Conservation (phyloP, 1,284 basidiomycete species). For the Phellopilus nigrolimitatus region DNA sequence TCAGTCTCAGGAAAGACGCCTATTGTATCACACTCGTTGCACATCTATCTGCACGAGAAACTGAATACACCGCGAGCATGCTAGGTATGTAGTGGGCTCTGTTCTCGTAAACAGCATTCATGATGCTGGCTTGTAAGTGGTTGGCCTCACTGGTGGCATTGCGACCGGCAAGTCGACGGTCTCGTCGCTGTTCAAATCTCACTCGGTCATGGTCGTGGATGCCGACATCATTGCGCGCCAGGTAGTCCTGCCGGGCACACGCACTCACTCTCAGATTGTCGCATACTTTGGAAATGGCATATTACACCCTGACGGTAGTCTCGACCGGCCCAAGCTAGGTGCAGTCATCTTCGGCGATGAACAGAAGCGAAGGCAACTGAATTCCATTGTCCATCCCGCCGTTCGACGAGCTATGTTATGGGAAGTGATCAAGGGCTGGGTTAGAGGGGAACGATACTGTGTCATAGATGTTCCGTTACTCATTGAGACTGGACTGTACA, state of each 20-base stretch:
- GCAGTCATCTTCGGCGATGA: constrained; percentile 81
- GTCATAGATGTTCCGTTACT: constrained; percentile 92
- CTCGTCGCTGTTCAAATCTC: constrained; percentile 64
- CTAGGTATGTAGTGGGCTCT: too few relatives aligned
- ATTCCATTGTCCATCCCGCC: constrained; percentile 87
- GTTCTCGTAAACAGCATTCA: too few relatives aligned
- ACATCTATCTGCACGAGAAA: too few relatives aligned
- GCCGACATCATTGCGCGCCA: constrained; percentile 88
- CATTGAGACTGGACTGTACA: constrained; percentile 87
- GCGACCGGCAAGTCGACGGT: constrained; percentile 96
- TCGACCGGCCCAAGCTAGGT: constrained; percentile 85
- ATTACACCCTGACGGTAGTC: constrained; percentile 62
- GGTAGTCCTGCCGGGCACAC: constrained; percentile 84
- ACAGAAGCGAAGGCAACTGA: constrained; percentile 67
- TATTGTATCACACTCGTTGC: too few relatives aligned
- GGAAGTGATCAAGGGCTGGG: constrained; percentile 69
- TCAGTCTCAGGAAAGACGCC: too few relatives aligned
- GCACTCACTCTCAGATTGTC: constrained; percentile 66
- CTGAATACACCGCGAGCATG: too few relatives aligned
- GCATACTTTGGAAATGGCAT: constrained; percentile 68
- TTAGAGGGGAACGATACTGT: constrained; percentile 72
- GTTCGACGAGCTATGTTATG: constrained; percentile 75
- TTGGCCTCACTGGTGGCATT: constrained; percentile 95
- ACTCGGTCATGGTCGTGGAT: constrained; percentile 80
- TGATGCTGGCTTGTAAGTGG: constrained; percentile 49